Evolutionary conservation across 495 filamentous ascomycete genomes (phyloP), one percentile per base, ranked within the genome.

Genomic region (Emericellopsis terricola): DNA sequence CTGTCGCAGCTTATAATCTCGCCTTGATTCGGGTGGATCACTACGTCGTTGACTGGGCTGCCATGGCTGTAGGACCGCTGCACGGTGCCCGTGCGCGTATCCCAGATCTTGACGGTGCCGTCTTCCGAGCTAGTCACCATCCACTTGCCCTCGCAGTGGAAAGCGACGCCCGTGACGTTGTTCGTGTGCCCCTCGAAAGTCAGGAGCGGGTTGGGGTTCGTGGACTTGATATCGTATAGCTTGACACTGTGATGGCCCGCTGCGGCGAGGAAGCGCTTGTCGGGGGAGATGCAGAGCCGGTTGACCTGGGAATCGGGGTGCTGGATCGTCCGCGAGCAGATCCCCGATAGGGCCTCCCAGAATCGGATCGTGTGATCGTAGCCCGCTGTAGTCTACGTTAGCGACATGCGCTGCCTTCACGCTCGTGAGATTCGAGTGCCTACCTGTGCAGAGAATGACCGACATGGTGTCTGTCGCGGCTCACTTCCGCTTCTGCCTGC

Each of bases 121-220:
- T 97, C 89, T 51, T 97, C 89, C 24, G 82, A 91, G 55, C 81
- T 89, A 3, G 89, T 97, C n/a, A 94, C 87, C 85, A 97, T 94
- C 89, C 89, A 97, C 57, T 96, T 96, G 8, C 85, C 85, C 51
- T 97, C 89, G 46, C 85, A 94, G 53, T 97, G 89, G 49, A 96
- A 97, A 16, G 85, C 89, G 17, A 97, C 78, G 3, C 91, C 89
- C 0, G 89, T 97, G 50, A 97, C 73, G 44, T 97, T 97, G 42
- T 73, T 78, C 11, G 83, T 91, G 52, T 97, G 89, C 31, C 89
- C 89, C 39, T 94, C 86, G 47, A 97, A 96, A 24, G 78, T 79
- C 41, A 93, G 73, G 3, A 94, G 68, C 0, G 87, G 81, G 37
- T 83, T 85, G 2, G 89, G 84, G 45, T 96, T 94, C 5, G 84